These are phyloP conservation scores for Andrographis paniculata DNA, from an alignment of 305 asterid species.

Conservation along the genomic window DNA sequence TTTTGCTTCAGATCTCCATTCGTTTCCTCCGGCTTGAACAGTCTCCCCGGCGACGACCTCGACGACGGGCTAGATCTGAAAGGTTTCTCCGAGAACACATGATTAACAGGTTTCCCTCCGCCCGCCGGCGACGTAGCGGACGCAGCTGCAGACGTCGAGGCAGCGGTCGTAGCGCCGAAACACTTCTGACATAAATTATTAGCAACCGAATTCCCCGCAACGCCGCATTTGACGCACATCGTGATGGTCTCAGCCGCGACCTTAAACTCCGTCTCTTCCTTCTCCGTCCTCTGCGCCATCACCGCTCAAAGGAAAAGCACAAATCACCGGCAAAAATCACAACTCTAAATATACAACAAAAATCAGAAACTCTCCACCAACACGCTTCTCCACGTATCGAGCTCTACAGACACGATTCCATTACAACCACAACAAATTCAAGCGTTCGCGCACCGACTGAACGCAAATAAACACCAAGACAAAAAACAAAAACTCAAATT, in stretches of 20 bases:
- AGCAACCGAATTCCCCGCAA: slow-evolving; percentile 42
- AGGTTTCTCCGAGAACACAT: slow-evolving; percentile 32
- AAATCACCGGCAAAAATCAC: not conserved
- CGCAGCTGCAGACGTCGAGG: slow-evolving; percentile 18
- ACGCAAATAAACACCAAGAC: no score
- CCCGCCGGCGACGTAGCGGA: slow-evolving; percentile 17
- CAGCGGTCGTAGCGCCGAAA: slow-evolving; percentile 27
- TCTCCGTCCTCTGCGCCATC: slow-evolving; percentile 89
- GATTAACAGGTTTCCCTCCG: slow-evolving; percentile 27
- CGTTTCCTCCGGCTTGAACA: slow-evolving; percentile 19
- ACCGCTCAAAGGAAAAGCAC: not conserved
- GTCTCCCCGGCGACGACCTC: slow-evolving; percentile 32
- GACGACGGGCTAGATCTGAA: slow-evolving; percentile 38
- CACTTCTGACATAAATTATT: slow-evolving; percentile 51
- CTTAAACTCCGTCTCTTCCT: slow-evolving; percentile 76
- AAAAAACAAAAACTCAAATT: slow-evolving; percentile 6
- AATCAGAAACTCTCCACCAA: no score
- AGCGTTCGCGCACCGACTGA: no score
- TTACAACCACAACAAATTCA: no score
- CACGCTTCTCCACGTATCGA: no score
- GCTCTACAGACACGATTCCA: no score
- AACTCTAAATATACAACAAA: no score
- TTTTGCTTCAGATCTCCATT: slow-evolving; percentile 37
- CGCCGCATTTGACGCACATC: slow-evolving; percentile 60
- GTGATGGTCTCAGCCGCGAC: slow-evolving; percentile 59